Evolutionary conservation across 306 rosid genomes (phyloP).

Genomic region (Lablab purpureus): DNA sequence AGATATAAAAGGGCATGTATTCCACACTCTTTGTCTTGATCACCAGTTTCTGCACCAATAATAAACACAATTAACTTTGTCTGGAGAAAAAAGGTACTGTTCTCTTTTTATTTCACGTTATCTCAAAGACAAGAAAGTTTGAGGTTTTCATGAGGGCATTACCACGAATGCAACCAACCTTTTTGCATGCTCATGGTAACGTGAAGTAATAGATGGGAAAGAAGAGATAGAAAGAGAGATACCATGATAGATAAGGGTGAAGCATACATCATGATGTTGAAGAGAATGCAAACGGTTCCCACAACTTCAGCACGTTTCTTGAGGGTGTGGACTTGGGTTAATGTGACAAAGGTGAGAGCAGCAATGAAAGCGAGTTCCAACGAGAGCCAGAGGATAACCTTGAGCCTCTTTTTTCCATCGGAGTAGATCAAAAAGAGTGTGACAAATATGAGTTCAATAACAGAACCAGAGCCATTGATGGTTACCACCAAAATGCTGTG

Average conservation of each 20-base stretch:
- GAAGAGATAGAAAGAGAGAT: background rate
- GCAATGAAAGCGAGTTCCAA: slow-evolving; percentile 60
- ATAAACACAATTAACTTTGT: background rate
- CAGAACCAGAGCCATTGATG: slow-evolving; percentile 69
- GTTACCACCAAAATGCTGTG: slow-evolving; percentile 71
- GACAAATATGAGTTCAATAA: slow-evolving; percentile 65
- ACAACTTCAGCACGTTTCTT: slow-evolving; percentile 63
- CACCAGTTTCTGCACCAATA: slow-evolving; percentile 74
- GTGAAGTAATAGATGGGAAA: too few species aligned
- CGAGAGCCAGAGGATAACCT: slow-evolving; percentile 48
- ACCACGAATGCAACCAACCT: too few species aligned
- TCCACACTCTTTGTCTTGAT: slow-evolving; percentile 85
- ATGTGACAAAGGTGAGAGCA: slow-evolving; percentile 48
- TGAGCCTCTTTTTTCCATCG: slow-evolving; percentile 64
- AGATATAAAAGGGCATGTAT: slow-evolving; percentile 84
- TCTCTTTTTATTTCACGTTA: too few species aligned
- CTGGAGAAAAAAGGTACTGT: too few species aligned
- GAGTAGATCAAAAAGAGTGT: slow-evolving; percentile 71
- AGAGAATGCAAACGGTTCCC: slow-evolving; percentile 66
- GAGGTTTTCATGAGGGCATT: too few species aligned
- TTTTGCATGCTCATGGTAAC: too few species aligned
- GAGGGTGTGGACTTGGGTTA: slow-evolving; percentile 52
- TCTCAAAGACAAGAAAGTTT: too few species aligned
- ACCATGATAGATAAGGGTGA: slow-evolving; percentile 86
- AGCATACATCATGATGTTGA: slow-evolving; percentile 93